Evolutionary conservation across 371 early-diverging fungal species (phyloP), one percentile per base, ranked within the genome.

Genomic region (Saksenaea vasiformis): DNA sequence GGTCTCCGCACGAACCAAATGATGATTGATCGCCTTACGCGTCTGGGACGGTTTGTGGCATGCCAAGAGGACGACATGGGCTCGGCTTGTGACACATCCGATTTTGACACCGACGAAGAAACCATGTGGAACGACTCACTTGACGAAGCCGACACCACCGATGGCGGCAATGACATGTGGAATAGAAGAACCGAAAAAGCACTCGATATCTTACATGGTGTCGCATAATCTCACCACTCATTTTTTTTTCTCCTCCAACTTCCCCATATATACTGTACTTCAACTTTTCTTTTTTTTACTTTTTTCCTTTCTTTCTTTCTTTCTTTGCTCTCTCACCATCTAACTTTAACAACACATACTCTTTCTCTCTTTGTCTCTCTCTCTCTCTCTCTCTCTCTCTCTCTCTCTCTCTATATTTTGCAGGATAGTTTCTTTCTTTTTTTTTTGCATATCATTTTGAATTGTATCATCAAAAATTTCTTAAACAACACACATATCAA

Each of bases 171-270:
- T 13, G 43, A 54, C n/a, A 26, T 64, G n/a, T 58, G 63, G 15
- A 5, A 43, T 11, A 44, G 62, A 35, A 53, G 72, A 17, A 66
- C 71, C 11, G 66, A 69, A 27, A 73, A 58, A 64, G 74, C 77
- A 9, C 56, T 77, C 4, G 68, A 69, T 54, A 77, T 77, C 31
- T 61, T 77, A 41, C 77, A 68, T 58, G 77, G 77, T 31, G 55
- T 74, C 14, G 62, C 65, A 27, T 77, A 64, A 11, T 56, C n/a
- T 13, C 28, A 15, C 17, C 58, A 2, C 19, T 22, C 58, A 2
- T 58, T 38, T 24, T 58, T 13, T 37, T 17, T 22, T 8, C 22
- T 36, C 17, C 58, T 13, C 27, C 10, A 17, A 17, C n/a, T 7
- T 35, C 31, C 38, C 17, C 22, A 19, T 24, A 4, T 39, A 19